Percentiles rank a stretch among this genome's conserved stretches.
phyloP scores from a whole-genome alignment of 2,329 filamentous ascomycete species.

The Hypoxylon sp. region DNA sequence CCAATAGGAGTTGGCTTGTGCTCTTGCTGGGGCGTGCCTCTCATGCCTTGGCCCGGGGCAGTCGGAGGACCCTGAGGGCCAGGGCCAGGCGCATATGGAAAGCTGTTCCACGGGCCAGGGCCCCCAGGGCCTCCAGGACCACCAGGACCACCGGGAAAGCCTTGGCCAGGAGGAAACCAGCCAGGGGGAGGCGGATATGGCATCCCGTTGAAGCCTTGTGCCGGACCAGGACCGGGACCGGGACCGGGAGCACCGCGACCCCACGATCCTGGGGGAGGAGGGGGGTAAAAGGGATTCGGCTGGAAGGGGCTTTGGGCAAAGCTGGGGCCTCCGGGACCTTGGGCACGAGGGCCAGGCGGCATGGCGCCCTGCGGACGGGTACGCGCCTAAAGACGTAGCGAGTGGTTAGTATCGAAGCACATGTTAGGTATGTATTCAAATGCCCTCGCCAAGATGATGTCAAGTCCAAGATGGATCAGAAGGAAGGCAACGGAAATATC shows the following conservation, averaged over 20 bases:
- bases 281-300: slow-evolving; percentile 59
- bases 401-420: slow-evolving; percentile 37
- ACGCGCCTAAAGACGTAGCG: slow-evolving; percentile 47
- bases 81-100: slow-evolving; percentile 67
- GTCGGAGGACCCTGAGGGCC: slow-evolving; percentile 56
- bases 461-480: slow-evolving; percentile 70
- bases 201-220: slow-evolving; percentile 72
- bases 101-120: slow-evolving; percentile 65
- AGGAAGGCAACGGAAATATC: slow-evolving; percentile 99
- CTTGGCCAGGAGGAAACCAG: slow-evolving; percentile 81
- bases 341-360: slow-evolving; percentile 34
- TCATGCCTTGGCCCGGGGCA: slow-evolving; percentile 44
- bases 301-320: slow-evolving; percentile 56
- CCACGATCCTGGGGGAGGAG: slow-evolving; percentile 62
- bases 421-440: neutral
- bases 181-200: slow-evolving; percentile 79
- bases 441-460: slow-evolving; percentile 28
- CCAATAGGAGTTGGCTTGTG: slow-evolving; percentile 61
- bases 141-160: slow-evolving; percentile 61
- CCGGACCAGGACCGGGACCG: slow-evolving; percentile 64
- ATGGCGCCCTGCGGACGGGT: slow-evolving; percentile 46
- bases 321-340: slow-evolving; percentile 47
- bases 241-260: slow-evolving; percentile 60
- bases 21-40: slow-evolving; percentile 49
- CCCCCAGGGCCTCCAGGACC: slow-evolving; percentile 55